Evolutionary conservation across 2,329 filamentous ascomycete species (phyloP).

Genomic region (Fusarium circinatum): DNA sequence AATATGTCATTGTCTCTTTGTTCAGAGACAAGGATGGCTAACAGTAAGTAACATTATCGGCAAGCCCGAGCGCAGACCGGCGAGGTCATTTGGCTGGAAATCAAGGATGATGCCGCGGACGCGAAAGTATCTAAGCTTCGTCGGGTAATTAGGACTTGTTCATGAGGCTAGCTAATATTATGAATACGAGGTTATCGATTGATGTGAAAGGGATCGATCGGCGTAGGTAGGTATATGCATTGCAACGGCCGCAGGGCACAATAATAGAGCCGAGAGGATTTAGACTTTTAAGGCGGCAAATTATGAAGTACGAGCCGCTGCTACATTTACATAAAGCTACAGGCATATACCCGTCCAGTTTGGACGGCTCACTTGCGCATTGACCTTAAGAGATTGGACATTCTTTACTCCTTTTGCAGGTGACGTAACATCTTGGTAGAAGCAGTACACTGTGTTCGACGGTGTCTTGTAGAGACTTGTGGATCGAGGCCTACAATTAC

Average conservation of each 20-base stretch:
- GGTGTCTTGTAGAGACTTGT: accelerated
- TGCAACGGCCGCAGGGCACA: no score
- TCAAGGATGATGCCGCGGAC: background rate
- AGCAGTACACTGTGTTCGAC: accelerated
- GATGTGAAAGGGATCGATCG: background rate
- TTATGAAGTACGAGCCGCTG: background rate
- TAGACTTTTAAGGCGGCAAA: background rate
- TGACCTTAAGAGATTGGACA: background rate
- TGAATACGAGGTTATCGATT: accelerated
- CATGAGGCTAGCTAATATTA: background rate
- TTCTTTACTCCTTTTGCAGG: background rate
- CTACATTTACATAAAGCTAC: background rate
- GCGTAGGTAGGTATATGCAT: no score
- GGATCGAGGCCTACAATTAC: accelerated
- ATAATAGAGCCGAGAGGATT: background rate
- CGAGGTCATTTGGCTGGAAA: accelerated
- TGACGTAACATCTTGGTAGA: background rate
- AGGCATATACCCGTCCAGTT: background rate
- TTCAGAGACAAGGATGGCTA: no score
- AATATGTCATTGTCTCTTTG: no score
- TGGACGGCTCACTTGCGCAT: background rate
- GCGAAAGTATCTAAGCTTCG: background rate
- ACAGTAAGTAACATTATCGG: no score
- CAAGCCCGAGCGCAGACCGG: no score
- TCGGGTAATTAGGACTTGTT: background rate